phyloP scores from a whole-genome alignment of 768 basidiomycete species.

The Fomitopsis pulvina region DNA sequence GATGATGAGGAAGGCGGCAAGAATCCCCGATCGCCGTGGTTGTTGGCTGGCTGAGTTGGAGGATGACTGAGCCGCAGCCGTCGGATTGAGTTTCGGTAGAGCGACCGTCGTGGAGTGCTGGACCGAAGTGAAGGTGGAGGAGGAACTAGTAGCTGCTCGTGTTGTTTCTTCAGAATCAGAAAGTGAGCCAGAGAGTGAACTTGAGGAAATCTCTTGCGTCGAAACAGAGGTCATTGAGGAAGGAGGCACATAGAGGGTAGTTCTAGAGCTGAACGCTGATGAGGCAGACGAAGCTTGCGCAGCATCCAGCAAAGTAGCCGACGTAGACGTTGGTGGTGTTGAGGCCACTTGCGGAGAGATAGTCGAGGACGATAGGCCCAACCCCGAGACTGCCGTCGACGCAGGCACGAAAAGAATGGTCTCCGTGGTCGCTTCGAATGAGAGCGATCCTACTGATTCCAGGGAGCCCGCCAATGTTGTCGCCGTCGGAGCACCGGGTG shows the following conservation, averaged over 20 bases:
- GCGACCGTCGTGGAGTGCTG: not conserved
- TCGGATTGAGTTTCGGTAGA: conserved; percentile 8
- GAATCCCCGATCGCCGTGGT: conserved; percentile 5
- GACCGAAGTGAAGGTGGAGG: not conserved
- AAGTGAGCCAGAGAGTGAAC: not conserved
- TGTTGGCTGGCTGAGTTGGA: conserved; percentile 5
- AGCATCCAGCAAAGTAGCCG: not conserved
- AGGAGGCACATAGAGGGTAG: not conserved
- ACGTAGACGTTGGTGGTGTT: not conserved
- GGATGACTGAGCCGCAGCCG: not conserved
- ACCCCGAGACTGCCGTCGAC: not conserved
- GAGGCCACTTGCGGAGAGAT: not conserved
- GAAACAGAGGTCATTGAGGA: not conserved
- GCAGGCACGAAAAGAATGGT: not conserved
- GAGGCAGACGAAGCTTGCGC: not conserved
- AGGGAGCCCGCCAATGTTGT: not conserved
- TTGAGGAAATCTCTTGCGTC: not conserved
- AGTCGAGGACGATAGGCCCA: not conserved
- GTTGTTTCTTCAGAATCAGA: not conserved
- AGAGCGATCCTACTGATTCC: not conserved
- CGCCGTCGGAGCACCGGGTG: not conserved
- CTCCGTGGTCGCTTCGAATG: not conserved
- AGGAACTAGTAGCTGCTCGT: not conserved
- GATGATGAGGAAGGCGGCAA: conserved; percentile 14
- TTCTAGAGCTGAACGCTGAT: not conserved